A percentile compares a stretch with the other conserved stretches of the same genome.
phyloP scores from a whole-genome alignment of 805 yeast species.

The Torulaspora microellipsoides region DNA sequence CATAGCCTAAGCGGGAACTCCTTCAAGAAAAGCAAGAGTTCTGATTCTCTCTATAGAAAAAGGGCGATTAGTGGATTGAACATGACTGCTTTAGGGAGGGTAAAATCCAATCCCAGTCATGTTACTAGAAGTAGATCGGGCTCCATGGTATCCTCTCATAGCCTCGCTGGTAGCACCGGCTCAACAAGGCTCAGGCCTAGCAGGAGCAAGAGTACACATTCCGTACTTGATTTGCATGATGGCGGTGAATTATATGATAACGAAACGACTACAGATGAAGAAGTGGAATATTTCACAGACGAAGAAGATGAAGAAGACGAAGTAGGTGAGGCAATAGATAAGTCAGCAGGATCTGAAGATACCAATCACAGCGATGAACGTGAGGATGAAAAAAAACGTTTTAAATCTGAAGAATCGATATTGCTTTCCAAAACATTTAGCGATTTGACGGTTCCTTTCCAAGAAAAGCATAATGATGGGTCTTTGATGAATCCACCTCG shows the following conservation, averaged over 20 bases:
- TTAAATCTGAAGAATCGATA: conserved; percentile 1
- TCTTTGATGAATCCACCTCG: conserved; percentile 13
- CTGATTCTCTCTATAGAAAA: conserved; percentile 29
- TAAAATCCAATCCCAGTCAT: conserved; percentile 22
- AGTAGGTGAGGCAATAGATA: background rate
- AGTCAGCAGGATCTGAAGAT: background rate
- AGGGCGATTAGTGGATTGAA: conserved; percentile 30
- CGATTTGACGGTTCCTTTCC: conserved; percentile 8
- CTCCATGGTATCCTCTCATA: conserved; percentile 9
- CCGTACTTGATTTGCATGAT: conserved; percentile 26
- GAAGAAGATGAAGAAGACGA: conserved; percentile 26
- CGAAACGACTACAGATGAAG: conserved; percentile 35
- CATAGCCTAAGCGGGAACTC: conserved; percentile 9
- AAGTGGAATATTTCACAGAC: conserved; percentile 40
- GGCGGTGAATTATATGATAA: conserved; percentile 24
- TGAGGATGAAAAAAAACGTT: background rate
- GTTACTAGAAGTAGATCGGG: conserved; percentile 8
- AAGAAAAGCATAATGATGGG: conserved; percentile 4
- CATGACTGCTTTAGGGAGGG: conserved; percentile 32
- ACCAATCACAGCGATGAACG: background rate
- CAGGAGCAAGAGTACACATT: conserved; percentile 28
- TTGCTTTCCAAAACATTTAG: conserved; percentile 8
- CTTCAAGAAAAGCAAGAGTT: conserved; percentile 27
- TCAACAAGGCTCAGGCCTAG: conserved; percentile 27
- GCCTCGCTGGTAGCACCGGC: conserved; percentile 10